Base-by-base conservation (phyloP, 78 protist genomes). In the Trichosphaerium sp. region DNA sequence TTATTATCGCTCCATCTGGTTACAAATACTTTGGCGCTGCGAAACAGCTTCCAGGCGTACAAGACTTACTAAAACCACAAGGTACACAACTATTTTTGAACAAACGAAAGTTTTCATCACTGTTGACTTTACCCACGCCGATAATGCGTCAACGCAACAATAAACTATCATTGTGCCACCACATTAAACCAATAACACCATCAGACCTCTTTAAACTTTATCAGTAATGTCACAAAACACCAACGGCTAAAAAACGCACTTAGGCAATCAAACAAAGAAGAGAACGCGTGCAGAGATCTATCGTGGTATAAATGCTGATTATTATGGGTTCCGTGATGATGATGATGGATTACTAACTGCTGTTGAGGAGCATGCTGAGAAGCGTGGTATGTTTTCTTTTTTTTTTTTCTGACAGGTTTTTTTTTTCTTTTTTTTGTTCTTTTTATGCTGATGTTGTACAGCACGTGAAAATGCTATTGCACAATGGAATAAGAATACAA, bases 11-110 rank as follows among this genome's bases (percentile, higher is more conserved):
- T 21, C 66, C 35, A 61, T 29, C 42, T 10, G 42, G 4, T 10
- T n/a, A 57, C 52, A 78, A 76, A 41, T 94, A 94, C 69, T 94
- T 82, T 35, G 98, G 98, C n/a, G 97, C 92, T 23, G 98, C 98
- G 25, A 61, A 51, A 31, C 78, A 92, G 23, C 65, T 94, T 28
- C 97, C 97, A 0, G 98, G 98, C 12, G 98, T 94, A 8, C 59
- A 83, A 1, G 97, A 94, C 64, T 69, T 94, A 29, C 83, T 86
- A 77, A 80, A 80, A 32, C 55, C 69, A 35, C 69, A 76, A 10
- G 51, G 74, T 25, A 63, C 44, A 31, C 57, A 12, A 35, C 43
- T 4, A n/a, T 1, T 34, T n/a, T n/a, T n/a, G n/a, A n/a, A n/a
- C n/a, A n/a, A n/a, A n/a, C n/a, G n/a, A n/a, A n/a, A n/a, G n/a